Base-by-base conservation (phyloP, 176 grass and related monocot genomes). In the Paspalum notatum region DNA sequence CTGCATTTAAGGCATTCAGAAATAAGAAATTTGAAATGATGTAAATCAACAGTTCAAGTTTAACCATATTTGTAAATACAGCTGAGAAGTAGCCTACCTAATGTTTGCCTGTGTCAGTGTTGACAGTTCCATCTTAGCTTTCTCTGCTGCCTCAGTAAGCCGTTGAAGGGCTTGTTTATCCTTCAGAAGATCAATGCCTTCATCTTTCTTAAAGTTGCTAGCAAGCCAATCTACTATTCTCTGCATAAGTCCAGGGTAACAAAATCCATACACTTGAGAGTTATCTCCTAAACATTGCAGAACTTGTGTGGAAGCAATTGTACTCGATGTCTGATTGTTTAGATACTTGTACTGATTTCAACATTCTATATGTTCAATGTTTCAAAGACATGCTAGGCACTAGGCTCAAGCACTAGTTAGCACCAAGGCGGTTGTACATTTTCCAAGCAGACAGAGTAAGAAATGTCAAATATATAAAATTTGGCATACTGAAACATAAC, bases 131-230 rank as follows among this genome's bases (percentile, higher is more conserved):
- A 99, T 95, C 78, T 99, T 99, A 14, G 96, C 90, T 86, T 99
- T 99, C 79, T 99, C 96, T 49, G 96, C 92, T 51, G 96, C 91
- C 85, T 99, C 96, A 12, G 92, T 99, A 62, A 99, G 89, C 54
- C 92, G 87, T 72, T 99, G 96, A 80, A 99, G 96, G 12, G 92
- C 96, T 93, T 99, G 96, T 80, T 99, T 99, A 66, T 99, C 92
- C 82, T 95, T 95, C 17, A 99, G 78, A 83, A 99, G 86, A 88
- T 95, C 86, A 53, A 99, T 95, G 49, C 96, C 90, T 70, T 99
- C 96, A 80, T 99, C 88, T 82, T 88, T 91, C 90, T 99, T 99
- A 68, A 99, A 99, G 84, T 79, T 85, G 53, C 39, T 76, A 90
- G 96, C 89, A 79, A 95, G 92, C 96, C 96, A 99, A 76, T 95